Evolutionary conservation across 331 rosid species (phyloP).

Genomic region (Acacia pycnantha): DNA sequence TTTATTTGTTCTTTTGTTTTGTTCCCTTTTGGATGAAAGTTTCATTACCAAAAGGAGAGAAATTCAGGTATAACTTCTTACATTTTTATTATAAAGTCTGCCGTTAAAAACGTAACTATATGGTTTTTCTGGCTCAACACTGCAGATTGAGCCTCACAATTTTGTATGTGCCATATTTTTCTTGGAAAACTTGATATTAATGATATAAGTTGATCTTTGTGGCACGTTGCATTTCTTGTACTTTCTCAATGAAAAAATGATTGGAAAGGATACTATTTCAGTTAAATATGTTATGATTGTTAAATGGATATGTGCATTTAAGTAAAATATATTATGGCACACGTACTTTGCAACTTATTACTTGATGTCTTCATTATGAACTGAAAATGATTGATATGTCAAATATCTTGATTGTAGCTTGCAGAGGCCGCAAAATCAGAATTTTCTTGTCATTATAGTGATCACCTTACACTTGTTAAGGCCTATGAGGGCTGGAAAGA

Average conservation of each 20-base stretch:
- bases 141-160: background rate
- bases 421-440: slow-evolving; percentile 94
- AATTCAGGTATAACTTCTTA: background rate
- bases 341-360: slow-evolving; percentile 1
- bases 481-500: slow-evolving; percentile 90
- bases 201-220: background rate
- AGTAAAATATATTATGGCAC: background rate
- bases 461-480: slow-evolving; percentile 86
- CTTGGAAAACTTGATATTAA: background rate
- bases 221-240: background rate
- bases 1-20: background rate
- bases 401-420: slow-evolving; percentile 55
- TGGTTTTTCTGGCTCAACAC: background rate
- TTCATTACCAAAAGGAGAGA: background rate
- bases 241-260: background rate
- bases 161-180: background rate
- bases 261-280: background rate
- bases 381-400: slow-evolving; percentile 26
- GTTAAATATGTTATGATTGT: background rate
- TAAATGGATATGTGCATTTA: background rate
- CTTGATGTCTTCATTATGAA: slow-evolving; percentile 17
- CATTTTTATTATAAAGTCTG: background rate
- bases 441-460: slow-evolving; percentile 77
- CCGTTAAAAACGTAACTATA: background rate
- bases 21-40: background rate